These are phyloP conservation scores for Phytophthora sansomeana DNA, from an alignment of 352 stramenopile species.

Conservation along the genomic window DNA sequence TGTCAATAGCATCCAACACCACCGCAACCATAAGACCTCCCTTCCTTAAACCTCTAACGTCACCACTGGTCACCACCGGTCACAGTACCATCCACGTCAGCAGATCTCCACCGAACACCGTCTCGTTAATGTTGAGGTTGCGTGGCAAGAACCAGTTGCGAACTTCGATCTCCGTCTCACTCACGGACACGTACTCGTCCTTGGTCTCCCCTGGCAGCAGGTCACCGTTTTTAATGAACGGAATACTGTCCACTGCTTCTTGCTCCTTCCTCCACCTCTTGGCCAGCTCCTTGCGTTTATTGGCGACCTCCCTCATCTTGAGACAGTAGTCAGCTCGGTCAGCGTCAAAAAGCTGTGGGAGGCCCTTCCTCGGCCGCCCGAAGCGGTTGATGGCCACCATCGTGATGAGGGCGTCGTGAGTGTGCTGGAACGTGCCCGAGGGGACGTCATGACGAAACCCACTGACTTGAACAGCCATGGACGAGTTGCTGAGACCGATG, in stretches of 20 bases:
- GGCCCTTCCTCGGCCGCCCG: conserved; percentile 41
- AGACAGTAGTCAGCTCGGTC: conserved; percentile 50
- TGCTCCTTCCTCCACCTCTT: conserved; percentile 55
- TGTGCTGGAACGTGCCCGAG: conserved; percentile 54
- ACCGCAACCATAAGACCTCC: neutral
- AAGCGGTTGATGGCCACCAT: conserved; percentile 72
- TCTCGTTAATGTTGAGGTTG: conserved; percentile 78
- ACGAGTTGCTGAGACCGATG: conserved; percentile 56
- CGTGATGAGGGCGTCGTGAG: conserved; percentile 67
- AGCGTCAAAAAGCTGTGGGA: conserved; percentile 55
- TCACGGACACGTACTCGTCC: conserved; percentile 49
- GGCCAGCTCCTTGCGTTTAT: conserved; percentile 49
- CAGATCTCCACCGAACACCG: conserved; percentile 73
- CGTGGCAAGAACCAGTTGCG: conserved; percentile 77
- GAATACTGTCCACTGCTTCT: conserved; percentile 50
- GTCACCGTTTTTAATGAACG: conserved; percentile 41
- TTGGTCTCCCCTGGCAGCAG: conserved; percentile 52
- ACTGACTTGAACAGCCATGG: conserved; percentile 62
- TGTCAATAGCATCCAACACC: too few relatives aligned
- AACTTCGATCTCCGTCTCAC: conserved; percentile 72
- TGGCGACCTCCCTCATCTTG: conserved; percentile 50
- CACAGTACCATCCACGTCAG: conserved; percentile 62
- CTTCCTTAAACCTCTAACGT: conserved; percentile 2
- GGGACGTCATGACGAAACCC: conserved; percentile 58
- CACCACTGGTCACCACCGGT: neutral